Evolutionary conservation across 148 eudicot species (phyloP).

Genomic region (Vaccinium macrocarpon): DNA sequence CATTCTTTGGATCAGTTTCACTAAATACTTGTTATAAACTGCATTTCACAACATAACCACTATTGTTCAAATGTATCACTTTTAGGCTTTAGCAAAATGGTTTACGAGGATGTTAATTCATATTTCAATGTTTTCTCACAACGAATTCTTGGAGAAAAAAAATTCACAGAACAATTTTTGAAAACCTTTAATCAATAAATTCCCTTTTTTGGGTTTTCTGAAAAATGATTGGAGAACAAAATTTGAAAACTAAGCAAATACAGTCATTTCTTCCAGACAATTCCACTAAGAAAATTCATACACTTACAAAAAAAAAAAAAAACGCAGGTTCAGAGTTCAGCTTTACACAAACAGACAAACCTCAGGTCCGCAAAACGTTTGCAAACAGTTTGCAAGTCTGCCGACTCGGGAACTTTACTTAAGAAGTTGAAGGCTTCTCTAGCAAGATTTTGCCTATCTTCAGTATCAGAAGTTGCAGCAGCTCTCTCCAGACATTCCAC

Average conservation of each 20-base stretch:
- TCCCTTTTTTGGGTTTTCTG: background rate
- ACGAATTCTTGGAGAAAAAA: background rate
- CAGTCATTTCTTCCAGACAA: background rate
- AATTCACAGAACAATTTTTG: background rate
- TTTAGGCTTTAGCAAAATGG: background rate
- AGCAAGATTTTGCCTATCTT: slow-evolving; percentile 80
- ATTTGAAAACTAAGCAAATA: background rate
- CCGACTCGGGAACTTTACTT: slow-evolving; percentile 89
- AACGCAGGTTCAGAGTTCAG: background rate
- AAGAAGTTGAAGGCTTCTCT: slow-evolving; percentile 82
- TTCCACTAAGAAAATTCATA: slow-evolving; percentile 4
- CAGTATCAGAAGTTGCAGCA: slow-evolving; percentile 67
- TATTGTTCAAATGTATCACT: background rate
- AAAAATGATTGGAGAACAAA: background rate
- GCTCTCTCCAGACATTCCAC: slow-evolving; percentile 99
- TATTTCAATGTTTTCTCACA: background rate
- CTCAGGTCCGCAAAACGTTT: slow-evolving; percentile 94
- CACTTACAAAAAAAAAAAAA: background rate
- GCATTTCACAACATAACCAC: background rate
- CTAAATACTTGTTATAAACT: background rate
- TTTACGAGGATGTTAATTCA: background rate
- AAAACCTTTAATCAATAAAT: background rate
- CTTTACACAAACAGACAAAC: slow-evolving; percentile 30
- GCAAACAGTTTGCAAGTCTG: slow-evolving; percentile 87
- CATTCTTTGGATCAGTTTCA: background rate